These are phyloP conservation scores for Gossypium davidsonii DNA, from an alignment of 441 rosid species.

Conservation along the genomic window DNA sequence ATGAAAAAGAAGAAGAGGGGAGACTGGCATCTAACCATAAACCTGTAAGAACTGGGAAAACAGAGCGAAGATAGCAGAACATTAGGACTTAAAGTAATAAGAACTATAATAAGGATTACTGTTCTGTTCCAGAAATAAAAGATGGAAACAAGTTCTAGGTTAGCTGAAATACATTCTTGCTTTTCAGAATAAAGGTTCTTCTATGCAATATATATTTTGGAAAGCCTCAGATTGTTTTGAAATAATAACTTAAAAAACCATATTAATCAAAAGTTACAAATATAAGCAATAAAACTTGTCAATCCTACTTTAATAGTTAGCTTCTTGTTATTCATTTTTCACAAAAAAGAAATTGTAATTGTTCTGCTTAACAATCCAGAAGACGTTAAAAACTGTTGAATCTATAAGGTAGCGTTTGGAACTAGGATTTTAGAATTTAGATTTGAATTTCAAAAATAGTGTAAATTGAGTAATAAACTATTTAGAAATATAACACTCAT, in stretches of 20 bases:
- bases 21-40: slow-evolving; percentile 14
- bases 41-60: background rate
- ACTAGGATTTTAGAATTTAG: background rate
- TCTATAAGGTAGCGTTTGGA: background rate
- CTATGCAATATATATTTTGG: background rate
- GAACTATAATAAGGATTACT: background rate
- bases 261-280: background rate
- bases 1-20: background rate
- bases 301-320: background rate
- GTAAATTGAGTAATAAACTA: no score
- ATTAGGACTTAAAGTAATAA: background rate
- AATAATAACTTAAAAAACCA: slow-evolving; percentile 4
- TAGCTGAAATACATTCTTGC: background rate
- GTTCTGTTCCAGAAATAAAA: background rate
- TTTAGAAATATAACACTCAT: background rate
- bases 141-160: background rate
- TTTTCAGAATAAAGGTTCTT: background rate
- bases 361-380: background rate
- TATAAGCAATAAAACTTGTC: background rate
- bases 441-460: no score
- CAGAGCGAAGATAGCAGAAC: background rate
- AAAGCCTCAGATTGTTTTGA: background rate
- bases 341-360: background rate
- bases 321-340: background rate
- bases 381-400: background rate